Percentiles rank a stretch among this genome's conserved stretches.
These are phyloP conservation scores for Ustilago bromivora DNA, from an alignment of 1,284 basidiomycete genomes.

Conservation along the genomic window DNA sequence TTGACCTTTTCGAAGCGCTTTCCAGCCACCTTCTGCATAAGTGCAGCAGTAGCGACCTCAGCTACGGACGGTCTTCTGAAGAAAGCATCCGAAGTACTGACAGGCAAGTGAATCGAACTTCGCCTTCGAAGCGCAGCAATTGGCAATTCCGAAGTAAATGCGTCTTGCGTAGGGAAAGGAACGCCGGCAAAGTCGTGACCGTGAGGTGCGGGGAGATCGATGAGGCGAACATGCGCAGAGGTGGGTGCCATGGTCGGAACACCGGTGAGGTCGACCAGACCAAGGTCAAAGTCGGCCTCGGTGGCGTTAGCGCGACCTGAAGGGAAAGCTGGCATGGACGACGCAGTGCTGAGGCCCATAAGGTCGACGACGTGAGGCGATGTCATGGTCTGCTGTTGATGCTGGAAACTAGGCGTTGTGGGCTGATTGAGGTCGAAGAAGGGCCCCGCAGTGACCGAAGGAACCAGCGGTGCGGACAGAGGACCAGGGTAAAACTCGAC, in stretches of 20 bases:
- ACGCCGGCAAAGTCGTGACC: slow-evolving; percentile 52
- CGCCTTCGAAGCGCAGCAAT: slow-evolving; percentile 33
- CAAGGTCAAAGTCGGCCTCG: slow-evolving; percentile 36
- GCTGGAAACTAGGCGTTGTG: background rate
- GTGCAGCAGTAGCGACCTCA: slow-evolving; percentile 39
- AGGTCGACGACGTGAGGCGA: slow-evolving; percentile 34
- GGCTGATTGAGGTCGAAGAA: slow-evolving; percentile 15
- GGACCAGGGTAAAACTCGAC: slow-evolving; percentile 20
- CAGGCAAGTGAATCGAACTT: slow-evolving; percentile 43
- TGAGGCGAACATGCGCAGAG: slow-evolving; percentile 49
- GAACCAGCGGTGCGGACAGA: slow-evolving; percentile 25
- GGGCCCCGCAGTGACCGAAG: slow-evolving; percentile 12
- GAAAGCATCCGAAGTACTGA: slow-evolving; percentile 31
- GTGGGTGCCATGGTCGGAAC: slow-evolving; percentile 43
- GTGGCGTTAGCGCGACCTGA: slow-evolving; percentile 32
- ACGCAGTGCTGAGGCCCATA: slow-evolving; percentile 28
- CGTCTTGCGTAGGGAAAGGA: slow-evolving; percentile 44
- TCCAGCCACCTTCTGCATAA: slow-evolving; percentile 38
- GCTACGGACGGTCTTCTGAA: slow-evolving; percentile 44
- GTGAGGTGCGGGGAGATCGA: slow-evolving; percentile 49
- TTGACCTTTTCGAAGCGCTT: slow-evolving; percentile 39
- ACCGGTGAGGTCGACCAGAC: slow-evolving; percentile 28
- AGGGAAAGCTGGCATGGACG: slow-evolving; percentile 12
- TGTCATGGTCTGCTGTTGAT: slow-evolving; percentile 17
- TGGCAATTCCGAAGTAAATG: slow-evolving; percentile 34